phyloP scores from a whole-genome alignment of 2,329 filamentous ascomycete species.

The Nakataea oryzae region DNA sequence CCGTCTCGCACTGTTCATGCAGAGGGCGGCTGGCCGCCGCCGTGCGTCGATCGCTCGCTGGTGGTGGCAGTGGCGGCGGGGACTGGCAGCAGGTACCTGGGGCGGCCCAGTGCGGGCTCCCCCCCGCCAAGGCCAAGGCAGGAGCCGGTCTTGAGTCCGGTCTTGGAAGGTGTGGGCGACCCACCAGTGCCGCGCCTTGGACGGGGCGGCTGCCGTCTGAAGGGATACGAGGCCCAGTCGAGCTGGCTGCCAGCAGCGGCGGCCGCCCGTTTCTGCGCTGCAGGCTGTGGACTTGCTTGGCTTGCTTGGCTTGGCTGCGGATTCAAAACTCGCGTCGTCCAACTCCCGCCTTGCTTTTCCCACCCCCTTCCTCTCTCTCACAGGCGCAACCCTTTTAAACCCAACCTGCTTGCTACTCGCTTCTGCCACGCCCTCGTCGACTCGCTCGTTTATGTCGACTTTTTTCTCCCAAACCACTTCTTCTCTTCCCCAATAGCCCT shows the following conservation, averaged over 20 bases:
- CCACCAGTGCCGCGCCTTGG: neutral
- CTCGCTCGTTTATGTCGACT: conserved; percentile 4
- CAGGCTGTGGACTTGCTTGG: neutral
- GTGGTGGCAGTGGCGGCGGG: too few species aligned
- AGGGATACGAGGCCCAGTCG: neutral
- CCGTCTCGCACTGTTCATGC: neutral
- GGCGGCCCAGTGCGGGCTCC: neutral
- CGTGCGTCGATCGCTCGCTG: too few species aligned
- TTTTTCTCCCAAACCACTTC: neutral
- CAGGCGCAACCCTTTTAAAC: neutral
- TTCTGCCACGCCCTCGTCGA: neutral
- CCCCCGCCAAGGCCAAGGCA: neutral
- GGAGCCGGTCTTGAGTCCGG: neutral
- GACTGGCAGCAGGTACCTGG: neutral
- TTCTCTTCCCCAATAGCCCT: neutral
- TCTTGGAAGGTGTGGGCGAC: neutral
- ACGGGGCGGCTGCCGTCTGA: neutral
- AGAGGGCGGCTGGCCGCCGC: neutral
- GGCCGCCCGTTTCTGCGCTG: neutral
- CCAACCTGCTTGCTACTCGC: neutral
- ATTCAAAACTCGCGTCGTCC: conserved; percentile 9
- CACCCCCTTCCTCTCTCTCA: conserved; percentile 2
- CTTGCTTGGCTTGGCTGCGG: neutral
- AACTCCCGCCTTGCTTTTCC: conserved; percentile 4
- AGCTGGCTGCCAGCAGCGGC: neutral